phyloP scores from a whole-genome alignment of 2,329 filamentous ascomycete genomes.

The Pseudophaeomoniella oleicola region DNA sequence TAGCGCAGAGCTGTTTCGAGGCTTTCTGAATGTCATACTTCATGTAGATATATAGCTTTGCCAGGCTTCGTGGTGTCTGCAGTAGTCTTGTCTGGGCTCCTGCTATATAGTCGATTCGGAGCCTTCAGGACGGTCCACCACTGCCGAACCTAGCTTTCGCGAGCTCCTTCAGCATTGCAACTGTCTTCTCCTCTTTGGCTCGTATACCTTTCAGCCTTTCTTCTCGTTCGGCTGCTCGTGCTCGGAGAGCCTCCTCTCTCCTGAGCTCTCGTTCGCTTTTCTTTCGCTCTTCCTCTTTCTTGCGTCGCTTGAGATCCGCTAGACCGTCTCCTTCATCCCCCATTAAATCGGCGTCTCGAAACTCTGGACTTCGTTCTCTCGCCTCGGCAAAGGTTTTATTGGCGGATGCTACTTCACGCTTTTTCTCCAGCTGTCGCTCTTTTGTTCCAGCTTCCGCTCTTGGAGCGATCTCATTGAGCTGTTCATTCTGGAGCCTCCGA shows the following conservation, averaged over 20 bases:
- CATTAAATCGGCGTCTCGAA: constrained; percentile 64
- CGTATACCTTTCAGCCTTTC: constrained; percentile 55
- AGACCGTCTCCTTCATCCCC: constrained; percentile 41
- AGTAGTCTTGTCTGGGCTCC: no score
- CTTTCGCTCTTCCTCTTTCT: constrained; percentile 51
- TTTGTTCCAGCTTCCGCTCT: constrained; percentile 70
- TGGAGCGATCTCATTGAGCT: constrained; percentile 66
- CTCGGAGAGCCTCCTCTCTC: constrained; percentile 65
- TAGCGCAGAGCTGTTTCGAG: no score
- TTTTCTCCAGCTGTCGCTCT: constrained; percentile 79
- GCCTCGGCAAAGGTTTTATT: constrained; percentile 54
- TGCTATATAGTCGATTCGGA: no score
- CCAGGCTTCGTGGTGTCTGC: no score
- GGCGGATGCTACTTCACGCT: constrained; percentile 53
- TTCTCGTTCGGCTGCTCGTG: constrained; percentile 64
- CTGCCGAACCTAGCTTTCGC: constrained; percentile 63
- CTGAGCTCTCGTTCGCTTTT: constrained; percentile 75
- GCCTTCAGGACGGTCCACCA: no score
- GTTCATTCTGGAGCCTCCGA: constrained; percentile 51
- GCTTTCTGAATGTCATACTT: no score
- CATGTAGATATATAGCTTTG: no score
- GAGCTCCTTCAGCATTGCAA: constrained; percentile 65
- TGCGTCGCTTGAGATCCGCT: constrained; percentile 51
- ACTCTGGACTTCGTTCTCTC: constrained; percentile 43
- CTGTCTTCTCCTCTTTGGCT: constrained; percentile 69